Percentiles rank a stretch among this genome's conserved stretches.
These are phyloP conservation scores for Nannochloropsis gaditana DNA, from an alignment of 108 stramenopile species.

Conservation along the genomic window DNA sequence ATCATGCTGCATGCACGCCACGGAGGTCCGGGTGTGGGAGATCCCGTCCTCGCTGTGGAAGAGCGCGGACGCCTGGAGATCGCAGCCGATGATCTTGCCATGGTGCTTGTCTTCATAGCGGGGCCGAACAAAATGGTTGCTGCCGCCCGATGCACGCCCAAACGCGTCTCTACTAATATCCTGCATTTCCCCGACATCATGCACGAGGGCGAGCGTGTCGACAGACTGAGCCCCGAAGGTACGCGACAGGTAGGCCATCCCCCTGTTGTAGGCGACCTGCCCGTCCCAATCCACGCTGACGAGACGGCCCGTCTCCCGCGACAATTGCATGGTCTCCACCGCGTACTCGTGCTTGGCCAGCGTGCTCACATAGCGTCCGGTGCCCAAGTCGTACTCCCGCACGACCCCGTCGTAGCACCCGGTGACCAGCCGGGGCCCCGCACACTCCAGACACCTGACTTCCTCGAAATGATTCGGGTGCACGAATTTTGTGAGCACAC, in stretches of 20 bases:
- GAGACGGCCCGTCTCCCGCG: neutral
- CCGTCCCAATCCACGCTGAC: neutral
- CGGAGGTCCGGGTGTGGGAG: neutral
- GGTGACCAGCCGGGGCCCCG: neutral
- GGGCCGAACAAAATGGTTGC: neutral
- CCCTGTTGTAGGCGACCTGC: neutral
- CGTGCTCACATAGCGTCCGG: neutral
- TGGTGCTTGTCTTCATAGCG: neutral
- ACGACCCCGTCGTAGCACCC: neutral
- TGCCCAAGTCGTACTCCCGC: neutral
- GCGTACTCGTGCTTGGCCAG: constrained; percentile 2
- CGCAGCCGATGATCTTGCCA: neutral
- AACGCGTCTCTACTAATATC: neutral
- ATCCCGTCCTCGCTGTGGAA: neutral
- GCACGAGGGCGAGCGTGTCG: neutral
- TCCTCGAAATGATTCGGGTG: constrained; percentile 20
- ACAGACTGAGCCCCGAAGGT: neutral
- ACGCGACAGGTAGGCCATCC: neutral
- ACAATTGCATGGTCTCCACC: neutral
- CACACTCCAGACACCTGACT: neutral
- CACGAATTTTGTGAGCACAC: neutral
- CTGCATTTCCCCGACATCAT: neutral
- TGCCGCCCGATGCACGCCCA: neutral
- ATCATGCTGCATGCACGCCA: neutral
- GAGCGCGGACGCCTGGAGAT: neutral